phyloP scores from a whole-genome alignment of 1,284 basidiomycete species.

The Pholiota adiposa region DNA sequence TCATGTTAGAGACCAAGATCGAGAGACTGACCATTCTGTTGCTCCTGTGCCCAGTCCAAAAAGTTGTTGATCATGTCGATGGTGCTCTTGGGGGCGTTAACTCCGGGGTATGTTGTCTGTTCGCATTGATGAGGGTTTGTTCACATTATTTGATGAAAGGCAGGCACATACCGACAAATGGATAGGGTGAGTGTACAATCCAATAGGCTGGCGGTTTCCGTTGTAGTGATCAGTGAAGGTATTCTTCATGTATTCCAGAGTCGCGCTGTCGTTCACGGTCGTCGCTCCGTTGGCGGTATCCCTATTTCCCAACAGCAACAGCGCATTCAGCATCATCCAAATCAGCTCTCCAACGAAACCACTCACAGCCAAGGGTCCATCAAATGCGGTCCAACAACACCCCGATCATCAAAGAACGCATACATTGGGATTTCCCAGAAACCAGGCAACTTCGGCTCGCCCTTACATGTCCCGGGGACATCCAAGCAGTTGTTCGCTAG shows the following conservation, averaged over 20 bases:
- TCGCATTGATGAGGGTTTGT: background rate
- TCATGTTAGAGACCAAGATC: background rate
- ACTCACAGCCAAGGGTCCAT: conserved; percentile 87
- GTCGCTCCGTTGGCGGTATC: conserved; percentile 58
- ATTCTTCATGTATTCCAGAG: conserved; percentile 73
- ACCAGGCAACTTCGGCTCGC: conserved; percentile 74
- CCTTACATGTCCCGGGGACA: conserved; percentile 64
- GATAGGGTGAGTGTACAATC: conserved; percentile 83
- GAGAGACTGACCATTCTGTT: conserved; percentile 57
- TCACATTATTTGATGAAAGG: background rate
- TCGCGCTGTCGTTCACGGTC: conserved; percentile 59
- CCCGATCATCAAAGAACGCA: conserved; percentile 70
- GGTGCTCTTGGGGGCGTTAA: conserved; percentile 50
- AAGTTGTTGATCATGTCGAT: conserved; percentile 80
- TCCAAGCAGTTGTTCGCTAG: conserved; percentile 79
- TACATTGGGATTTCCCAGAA: conserved; percentile 88
- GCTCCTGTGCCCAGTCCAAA: conserved; percentile 81
- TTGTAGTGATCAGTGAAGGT: conserved; percentile 80
- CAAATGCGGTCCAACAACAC: conserved; percentile 61
- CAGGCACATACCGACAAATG: conserved; percentile 62
- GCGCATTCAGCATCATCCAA: background rate
- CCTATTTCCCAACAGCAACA: conserved; percentile 39
- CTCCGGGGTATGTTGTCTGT: conserved; percentile 61
- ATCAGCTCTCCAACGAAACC: background rate
- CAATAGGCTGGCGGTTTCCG: conserved; percentile 78